Base-by-base conservation (phyloP, 2,329 filamentous ascomycete species). In the Juglanconis oblonga region DNA sequence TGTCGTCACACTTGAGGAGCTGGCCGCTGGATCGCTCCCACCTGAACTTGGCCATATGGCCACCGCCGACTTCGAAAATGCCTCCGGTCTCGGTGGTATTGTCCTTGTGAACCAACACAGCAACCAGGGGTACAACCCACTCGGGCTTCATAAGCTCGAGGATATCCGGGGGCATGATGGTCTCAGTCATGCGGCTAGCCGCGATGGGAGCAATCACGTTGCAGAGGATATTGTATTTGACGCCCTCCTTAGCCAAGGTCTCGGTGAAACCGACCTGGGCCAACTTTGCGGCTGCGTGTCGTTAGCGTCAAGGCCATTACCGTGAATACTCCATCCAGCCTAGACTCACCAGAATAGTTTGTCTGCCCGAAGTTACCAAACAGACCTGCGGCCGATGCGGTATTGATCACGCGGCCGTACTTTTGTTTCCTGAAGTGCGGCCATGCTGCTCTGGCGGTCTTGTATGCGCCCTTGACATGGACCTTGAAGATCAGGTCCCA, bases 401-500 rank as follows among this genome's bases (percentile, higher is more conserved):
- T 98, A 83, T 96, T 98, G 79, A 99, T 97, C 67, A 99, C 83
- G 69, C 95, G 87, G 65, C 95, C 95, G 74, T 91, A 99, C 86
- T 97, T 98, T 79, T 99, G 95, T 81, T 98, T 98, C 72, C 94
- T 86, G 85, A 99, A 98, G 77, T 98, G 83, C 62, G 94, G 92
- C 94, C 95, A 99, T 55, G 95, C 95, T 64, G 95, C 95, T 75
- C 87, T 88, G 63, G 95, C 85, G 75, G 91, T 96, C 86, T 97
- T 98, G 84, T 96, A 99, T 71, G 92, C 89, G 68, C 95, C 95
- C 72, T 87, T 90, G 69, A 97, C 87, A 77, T 99, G 94, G 60
- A 98, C 94, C 74, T 87, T 89, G 77, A 94, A 91, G 73, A 97
- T 90, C 67, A 97, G 79, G 73, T 99, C 94, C 95, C 95, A 99